phyloP scores from a whole-genome alignment of 2,329 filamentous ascomycete genomes.

The Drechslerella dactyloides region DNA sequence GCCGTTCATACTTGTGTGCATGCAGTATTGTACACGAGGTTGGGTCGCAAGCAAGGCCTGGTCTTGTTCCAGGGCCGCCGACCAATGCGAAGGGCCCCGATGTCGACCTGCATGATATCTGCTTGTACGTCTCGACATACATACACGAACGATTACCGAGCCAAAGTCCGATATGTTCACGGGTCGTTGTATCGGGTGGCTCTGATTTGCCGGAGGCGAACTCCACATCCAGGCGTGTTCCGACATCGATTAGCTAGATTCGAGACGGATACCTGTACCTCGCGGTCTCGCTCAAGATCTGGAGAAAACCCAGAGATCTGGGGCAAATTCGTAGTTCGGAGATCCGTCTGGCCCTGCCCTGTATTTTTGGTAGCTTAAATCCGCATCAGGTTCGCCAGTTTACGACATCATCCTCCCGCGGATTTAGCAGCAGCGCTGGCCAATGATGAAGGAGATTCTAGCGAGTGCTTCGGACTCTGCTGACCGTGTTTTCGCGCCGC shows the following conservation, averaged over 20 bases:
- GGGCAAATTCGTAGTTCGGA: neutral
- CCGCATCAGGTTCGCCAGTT: conserved; percentile 1
- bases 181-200: conserved; percentile 28
- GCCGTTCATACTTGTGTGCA: too few species aligned
- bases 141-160: conserved; percentile 48
- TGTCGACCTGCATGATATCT: conserved; percentile 9
- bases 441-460: neutral
- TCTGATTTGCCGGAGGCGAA: conserved; percentile 35
- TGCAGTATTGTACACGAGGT: too few species aligned
- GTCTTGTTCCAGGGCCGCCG: neutral
- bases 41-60: neutral
- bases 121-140: neutral
- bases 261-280: neutral
- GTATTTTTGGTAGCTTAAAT: neutral
- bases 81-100: neutral
- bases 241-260: conserved; percentile 1
- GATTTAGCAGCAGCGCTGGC: neutral
- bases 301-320: conserved; percentile 7
- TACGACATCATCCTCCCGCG: neutral
- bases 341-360: neutral
- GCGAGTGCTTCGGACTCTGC: neutral
- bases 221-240: conserved; percentile 16
- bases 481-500: neutral
- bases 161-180: conserved; percentile 39
- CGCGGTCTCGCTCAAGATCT: conserved; percentile 7